Evolutionary conservation across 2,329 filamentous ascomycete species (phyloP), one percentile per base, ranked within the genome.

Genomic region (Diplodia mutila): DNA sequence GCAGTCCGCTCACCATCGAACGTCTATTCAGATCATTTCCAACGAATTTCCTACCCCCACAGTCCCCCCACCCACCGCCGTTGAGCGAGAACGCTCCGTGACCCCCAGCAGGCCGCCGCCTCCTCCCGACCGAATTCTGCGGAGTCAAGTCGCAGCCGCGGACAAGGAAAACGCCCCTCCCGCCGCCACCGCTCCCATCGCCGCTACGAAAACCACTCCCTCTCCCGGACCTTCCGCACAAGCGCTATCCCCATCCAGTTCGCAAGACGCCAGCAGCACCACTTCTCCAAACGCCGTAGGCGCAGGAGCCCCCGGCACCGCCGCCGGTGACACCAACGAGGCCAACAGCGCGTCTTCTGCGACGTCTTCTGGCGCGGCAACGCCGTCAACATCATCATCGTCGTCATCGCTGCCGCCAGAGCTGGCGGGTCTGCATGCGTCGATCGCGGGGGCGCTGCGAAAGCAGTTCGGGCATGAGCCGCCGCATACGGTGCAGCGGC

Each of bases 401-500:
- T 29, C 42, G 32, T 72, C 71, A 3, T 66, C 25, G 34, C 59
- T 79, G 23, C 77, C 79, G 5, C 70, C 73, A 54, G 76, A 76
- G 48, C 74, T 72, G 14, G 71, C 73, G 25, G 74, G 70, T 68
- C 75, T 76, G 68, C 78, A 75, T 72, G 71, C 71, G 3, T 75
- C 75, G 0, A 79, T 81, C 69, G 73, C 74, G 2, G 70, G 79
- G 6, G 88, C 89, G 18, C 83, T 97, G 48, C 83, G 80, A 61
- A 84, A 83, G 2, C 86, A 86, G 71, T 99, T 99, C 79, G 76
- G 86, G 25, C 82, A 84, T 3, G 87, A 91, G 72, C 94, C 95
- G 1, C 95, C 95, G 0, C 93, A 98, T 77, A 98, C 95, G 3
- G 87, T 97, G 69, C 95, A 99, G 80, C 91, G 95, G 48, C 86